Evolutionary conservation across 139 green algal species (phyloP), one percentile per base, ranked within the genome.

Genomic region (Chlamydomonas schloesseri): DNA sequence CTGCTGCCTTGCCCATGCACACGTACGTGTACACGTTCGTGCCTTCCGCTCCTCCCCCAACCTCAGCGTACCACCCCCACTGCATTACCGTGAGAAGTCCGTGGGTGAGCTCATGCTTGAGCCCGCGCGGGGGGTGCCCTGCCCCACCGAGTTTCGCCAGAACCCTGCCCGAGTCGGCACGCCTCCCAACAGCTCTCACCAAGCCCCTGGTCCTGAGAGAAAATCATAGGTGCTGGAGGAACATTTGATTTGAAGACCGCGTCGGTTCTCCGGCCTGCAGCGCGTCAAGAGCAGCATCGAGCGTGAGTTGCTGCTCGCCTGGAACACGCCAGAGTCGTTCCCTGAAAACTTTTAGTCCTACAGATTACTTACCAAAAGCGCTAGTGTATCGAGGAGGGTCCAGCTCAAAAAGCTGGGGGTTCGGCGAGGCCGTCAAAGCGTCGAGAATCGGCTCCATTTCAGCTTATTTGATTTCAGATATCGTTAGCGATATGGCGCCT

Each of bases 361-460:
- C n/a, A n/a, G n/a, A 31, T 24, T n/a, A 29, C 53, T 17, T 20
- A 84, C 78, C 78, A 75, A 67, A 84, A 23, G 64, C 50, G 37
- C 78, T 84, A 13, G 79, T 85, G 33, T 85, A 85, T 0, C 55
- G 65, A 24, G 79, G 79, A 53, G 79, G 79, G 21, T 85, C 79
- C 23, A 85, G 33, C 60, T 85, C 79, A 70, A 77, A 85, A 1
- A 85, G 31, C 46, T 85, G 79, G 9, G 79, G 33, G 4, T 21
- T 29, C 20, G 78, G 78, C 0, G 64, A 28, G 0, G 60, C 42
- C 15, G 78, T 84, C n/a, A 84, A 60, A 5, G 31, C 53, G 21
- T 84, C 78, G 28, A 84, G 29, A 20, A 84, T 64, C 0, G 78
- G 78, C 6, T 84, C 78, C 78, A 84, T 84, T 5, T 42, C 37